phyloP scores from a whole-genome alignment of 371 early-diverging fungal genomes.

The Lichtheimia corymbifera region DNA sequence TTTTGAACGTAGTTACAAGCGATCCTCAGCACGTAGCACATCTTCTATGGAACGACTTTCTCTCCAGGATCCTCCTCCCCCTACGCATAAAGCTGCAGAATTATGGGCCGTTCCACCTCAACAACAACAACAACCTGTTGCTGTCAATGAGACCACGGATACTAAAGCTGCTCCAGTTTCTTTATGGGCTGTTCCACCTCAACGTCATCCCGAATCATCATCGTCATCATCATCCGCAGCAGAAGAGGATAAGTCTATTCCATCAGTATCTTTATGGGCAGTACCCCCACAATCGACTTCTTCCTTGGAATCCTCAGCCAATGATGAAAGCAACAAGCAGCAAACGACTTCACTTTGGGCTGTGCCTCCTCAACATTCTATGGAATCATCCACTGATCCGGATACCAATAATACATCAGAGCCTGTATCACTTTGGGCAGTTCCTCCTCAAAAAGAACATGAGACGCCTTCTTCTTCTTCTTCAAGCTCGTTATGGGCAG shows the following conservation, averaged over 20 bases:
- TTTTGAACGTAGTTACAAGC: constrained; percentile 17
- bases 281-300: too few species aligned
- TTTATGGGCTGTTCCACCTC: constrained; percentile 18
- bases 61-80: neutral
- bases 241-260: neutral
- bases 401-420: neutral
- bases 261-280: too few species aligned
- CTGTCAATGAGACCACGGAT: neutral
- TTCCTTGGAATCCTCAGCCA: too few species aligned
- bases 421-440: neutral
- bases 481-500: constrained; percentile 12
- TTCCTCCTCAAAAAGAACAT: neutral
- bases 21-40: constrained; percentile 18
- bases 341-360: constrained; percentile 5
- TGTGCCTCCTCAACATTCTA: constrained; percentile 4
- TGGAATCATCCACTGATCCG: neutral
- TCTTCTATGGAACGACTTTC: constrained; percentile 1
- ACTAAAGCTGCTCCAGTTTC: neutral
- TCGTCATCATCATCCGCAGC: neutral
- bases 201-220: constrained; percentile 6
- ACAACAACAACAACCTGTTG: neutral
- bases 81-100: neutral
- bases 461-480: neutral
- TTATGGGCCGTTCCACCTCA: neutral
- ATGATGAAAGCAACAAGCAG: neutral